Percentiles rank a stretch among this genome's conserved stretches.
phyloP scores from a whole-genome alignment of 805 yeast genomes.

The Kregervanrija fluxuum region DNA sequence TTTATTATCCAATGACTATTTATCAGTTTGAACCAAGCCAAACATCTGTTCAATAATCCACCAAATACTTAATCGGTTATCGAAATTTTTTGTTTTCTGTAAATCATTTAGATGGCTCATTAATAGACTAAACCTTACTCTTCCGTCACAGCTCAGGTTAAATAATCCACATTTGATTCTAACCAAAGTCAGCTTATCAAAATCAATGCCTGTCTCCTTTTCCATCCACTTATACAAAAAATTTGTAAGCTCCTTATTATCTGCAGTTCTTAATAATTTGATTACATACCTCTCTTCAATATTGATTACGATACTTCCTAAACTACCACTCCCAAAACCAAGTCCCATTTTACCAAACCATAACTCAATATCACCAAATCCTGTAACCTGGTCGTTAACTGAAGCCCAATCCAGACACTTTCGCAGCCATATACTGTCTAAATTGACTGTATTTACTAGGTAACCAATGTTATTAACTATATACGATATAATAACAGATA shows the following conservation, averaged over 20 bases:
- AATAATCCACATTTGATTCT: constrained; percentile 24
- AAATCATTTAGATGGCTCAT: constrained; percentile 21
- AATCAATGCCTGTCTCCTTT: constrained; percentile 21
- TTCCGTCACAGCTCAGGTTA: constrained; percentile 23
- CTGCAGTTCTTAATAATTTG: constrained; percentile 6
- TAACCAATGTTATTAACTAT: constrained; percentile 19
- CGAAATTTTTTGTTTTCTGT: constrained; percentile 10
- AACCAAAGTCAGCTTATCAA: constrained; percentile 20
- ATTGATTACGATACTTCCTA: constrained; percentile 21
- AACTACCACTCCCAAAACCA: constrained; percentile 11
- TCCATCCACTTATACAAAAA: constrained; percentile 17
- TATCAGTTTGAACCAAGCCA: too few species aligned
- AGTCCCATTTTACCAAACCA: constrained; percentile 19
- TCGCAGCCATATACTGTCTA: constrained; percentile 2
- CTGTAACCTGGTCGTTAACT: constrained; percentile 1
- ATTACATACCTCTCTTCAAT: constrained; percentile 18
- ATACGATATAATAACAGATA: constrained; percentile 14
- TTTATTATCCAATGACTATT: too few species aligned
- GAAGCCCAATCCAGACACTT: constrained; percentile 7
- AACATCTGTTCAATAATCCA: constrained; percentile 9
- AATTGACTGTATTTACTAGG: constrained; percentile 13
- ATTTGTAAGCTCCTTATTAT: constrained; percentile 8
- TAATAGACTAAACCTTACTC: constrained; percentile 18
- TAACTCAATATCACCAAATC: constrained; percentile 4
- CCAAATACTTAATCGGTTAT: constrained; percentile 25